Percentiles rank a stretch among this genome's conserved stretches.
phyloP scores from a whole-genome alignment of 257 asterid species.

The Sherardia arvensis region DNA sequence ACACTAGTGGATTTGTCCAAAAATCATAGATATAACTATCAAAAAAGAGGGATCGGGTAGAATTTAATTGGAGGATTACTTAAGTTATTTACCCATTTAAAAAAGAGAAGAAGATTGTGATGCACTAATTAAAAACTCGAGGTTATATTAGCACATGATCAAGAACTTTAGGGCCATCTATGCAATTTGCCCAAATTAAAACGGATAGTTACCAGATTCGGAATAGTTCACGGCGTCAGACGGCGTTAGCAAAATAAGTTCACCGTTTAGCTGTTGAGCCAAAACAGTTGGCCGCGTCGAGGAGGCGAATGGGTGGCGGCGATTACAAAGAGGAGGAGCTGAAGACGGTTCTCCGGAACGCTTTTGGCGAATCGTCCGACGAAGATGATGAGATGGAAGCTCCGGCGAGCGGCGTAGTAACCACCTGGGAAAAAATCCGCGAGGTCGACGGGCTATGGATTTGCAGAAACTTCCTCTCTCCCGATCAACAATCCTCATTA shows the following conservation, averaged over 20 bases:
- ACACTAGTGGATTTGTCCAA: too few relatives aligned
- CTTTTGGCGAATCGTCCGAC: constrained; percentile 51
- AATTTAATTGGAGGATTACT: too few relatives aligned
- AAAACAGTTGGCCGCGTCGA: too few relatives aligned
- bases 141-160: too few relatives aligned
- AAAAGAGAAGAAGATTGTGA: too few relatives aligned
- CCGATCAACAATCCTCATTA: constrained; percentile 50
- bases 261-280: background rate
- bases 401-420: constrained; percentile 29
- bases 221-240: background rate
- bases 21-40: too few relatives aligned
- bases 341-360: constrained; percentile 42
- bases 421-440: constrained; percentile 49
- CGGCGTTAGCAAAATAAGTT: background rate
- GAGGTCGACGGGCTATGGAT: constrained; percentile 74
- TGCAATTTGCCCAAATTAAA: too few relatives aligned
- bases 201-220: background rate
- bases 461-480: constrained; percentile 54
- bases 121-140: too few relatives aligned
- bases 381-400: constrained; percentile 20
- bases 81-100: too few relatives aligned
- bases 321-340: constrained; percentile 25
- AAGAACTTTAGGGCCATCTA: too few relatives aligned
- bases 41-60: too few relatives aligned
- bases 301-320: constrained; percentile 14